These are phyloP conservation scores for Elaeis guineensis DNA, from an alignment of 176 grass and related monocot species.

Conservation along the genomic window DNA sequence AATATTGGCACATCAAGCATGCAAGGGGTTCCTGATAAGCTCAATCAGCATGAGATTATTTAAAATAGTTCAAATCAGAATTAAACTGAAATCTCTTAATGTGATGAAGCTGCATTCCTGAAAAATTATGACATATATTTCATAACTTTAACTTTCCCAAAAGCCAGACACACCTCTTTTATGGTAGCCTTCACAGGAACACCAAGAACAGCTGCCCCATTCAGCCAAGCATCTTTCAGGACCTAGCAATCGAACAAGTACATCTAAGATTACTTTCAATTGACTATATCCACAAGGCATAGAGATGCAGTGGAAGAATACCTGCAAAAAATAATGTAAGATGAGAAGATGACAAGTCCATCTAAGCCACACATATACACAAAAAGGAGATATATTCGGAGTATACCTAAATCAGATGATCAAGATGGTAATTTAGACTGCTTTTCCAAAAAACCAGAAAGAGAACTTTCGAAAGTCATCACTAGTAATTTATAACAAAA, in stretches of 20 bases:
- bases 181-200: slow-evolving; percentile 96
- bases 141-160: too few species aligned
- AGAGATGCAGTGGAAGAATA: not conserved
- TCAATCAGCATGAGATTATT: too few species aligned
- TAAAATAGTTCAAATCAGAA: too few species aligned
- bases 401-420: not conserved
- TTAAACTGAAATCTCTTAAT: too few species aligned
- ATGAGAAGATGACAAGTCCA: not conserved
- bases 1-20: too few species aligned
- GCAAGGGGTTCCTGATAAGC: too few species aligned
- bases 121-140: too few species aligned
- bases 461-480: too few species aligned
- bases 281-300: not conserved
- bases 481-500: too few species aligned
- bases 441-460: too few species aligned
- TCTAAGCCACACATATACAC: slow-evolving; percentile 1
- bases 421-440: too few species aligned
- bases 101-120: too few species aligned
- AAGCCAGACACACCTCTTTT: slow-evolving; percentile 48
- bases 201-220: slow-evolving; percentile 97
- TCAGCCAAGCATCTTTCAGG: slow-evolving; percentile 63
- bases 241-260: slow-evolving; percentile 50
- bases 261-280: slow-evolving; percentile 8
- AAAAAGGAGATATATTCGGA: slow-evolving; percentile 2
- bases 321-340: not conserved